Conservation (phyloP, 805 yeast species). For the Candida koratica region DNA sequence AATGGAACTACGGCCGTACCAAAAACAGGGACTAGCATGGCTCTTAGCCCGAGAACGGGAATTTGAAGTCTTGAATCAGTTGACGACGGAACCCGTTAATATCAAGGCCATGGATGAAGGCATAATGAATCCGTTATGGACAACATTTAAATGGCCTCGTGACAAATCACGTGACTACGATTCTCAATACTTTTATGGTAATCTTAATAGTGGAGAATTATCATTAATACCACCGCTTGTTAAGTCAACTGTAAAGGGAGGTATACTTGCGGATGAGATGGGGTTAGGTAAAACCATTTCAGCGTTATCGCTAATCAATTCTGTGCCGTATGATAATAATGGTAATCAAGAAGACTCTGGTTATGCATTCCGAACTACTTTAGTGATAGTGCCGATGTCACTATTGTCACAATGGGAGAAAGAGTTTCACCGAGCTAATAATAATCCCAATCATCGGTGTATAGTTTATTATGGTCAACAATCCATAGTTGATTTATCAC, state of each 20-base stretch:
- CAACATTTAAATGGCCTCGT: constrained; percentile 70
- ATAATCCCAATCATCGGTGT: constrained; percentile 41
- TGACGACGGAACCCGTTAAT: constrained; percentile 21
- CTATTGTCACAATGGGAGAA: constrained; percentile 86
- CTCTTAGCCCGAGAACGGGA: constrained; percentile 79
- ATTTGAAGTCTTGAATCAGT: constrained; percentile 38
- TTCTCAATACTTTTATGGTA: constrained; percentile 57
- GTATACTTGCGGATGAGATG: constrained; percentile 94
- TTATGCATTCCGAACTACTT: constrained; percentile 69
- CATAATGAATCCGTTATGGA: constrained; percentile 83
- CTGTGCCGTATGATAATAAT: constrained; percentile 51
- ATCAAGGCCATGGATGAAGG: constrained; percentile 39
- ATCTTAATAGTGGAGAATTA: constrained; percentile 75
- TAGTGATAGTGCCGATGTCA: constrained; percentile 87
- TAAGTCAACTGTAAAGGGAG: constrained; percentile 64
- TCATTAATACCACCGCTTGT: constrained; percentile 64
- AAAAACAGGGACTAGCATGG: constrained; percentile 84
- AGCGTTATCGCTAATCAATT: constrained; percentile 65
- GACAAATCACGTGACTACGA: constrained; percentile 7
- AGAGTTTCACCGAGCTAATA: constrained; percentile 63
- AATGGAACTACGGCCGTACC: constrained; percentile 67
- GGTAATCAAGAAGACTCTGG: constrained; percentile 18
- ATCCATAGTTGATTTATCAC: constrained; percentile 46
- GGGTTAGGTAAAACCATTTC: constrained; percentile 93
- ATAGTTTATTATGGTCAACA: constrained; percentile 75